Base-by-base conservation (phyloP, 2,329 filamentous ascomycete species). In the Colletotrichum falcatum region DNA sequence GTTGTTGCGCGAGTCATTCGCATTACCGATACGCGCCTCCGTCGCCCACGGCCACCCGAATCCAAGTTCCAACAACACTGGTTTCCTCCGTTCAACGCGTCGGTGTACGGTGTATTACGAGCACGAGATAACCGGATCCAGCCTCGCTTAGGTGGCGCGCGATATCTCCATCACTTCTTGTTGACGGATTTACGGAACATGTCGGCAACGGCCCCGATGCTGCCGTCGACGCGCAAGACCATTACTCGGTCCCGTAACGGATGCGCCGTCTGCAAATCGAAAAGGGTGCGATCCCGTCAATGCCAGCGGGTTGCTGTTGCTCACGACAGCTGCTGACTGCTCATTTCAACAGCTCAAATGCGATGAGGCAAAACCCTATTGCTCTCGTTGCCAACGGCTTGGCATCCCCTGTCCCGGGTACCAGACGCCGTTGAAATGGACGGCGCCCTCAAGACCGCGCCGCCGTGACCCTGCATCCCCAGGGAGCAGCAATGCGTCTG, bases 181-280 rank as follows among this genome's bases (percentile, higher is more conserved):
- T 35, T 3, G 33, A 12, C 3, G 5, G 14, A 14, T 37, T 35
- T 8, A 1, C 18, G 3, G 1, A 3, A 18, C 11, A 11, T 23
- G 11, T 18, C 28, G 11, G 18, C 5, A 28, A 23, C 12, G 20
- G 30, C 16, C 26, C 26, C 20, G 0, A 44, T 60, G 44, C 56
- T 35, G 56, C 37, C 46, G 16, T 44, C 64, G 16, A 11, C 30
- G 23, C 65, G 60, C 23, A 67, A 56, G 48, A 56, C 61, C 6
- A 64, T 64, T 42, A 63, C 65, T 5, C 39, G 51, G 54, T 67
- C 59, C 20, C 65, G 65, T 14, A 64, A 67, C 42, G 65, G 59
- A 39, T 67, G 65, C 49, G 59, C 65, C 28, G 65, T 67, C 8
- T 67, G 65, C 60, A 67, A 64, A n/a, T 67, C 42, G 14, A 67